Conservation (phyloP, 805 yeast species). For the Lipomyces lipofer region DNA sequence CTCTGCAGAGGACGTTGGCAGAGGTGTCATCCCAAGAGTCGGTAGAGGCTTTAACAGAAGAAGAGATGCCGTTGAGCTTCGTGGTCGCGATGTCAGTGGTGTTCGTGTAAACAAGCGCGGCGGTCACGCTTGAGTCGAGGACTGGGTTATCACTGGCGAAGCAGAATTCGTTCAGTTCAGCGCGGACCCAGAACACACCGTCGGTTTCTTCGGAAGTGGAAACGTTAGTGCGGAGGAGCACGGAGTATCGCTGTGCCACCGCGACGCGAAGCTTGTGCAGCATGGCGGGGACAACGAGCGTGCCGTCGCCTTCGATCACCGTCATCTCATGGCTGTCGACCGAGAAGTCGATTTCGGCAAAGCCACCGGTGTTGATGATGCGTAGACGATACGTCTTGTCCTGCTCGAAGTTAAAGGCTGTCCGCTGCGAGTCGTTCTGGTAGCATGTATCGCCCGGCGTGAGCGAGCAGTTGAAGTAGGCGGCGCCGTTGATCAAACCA, state of each 20-base stretch:
- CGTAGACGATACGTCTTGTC: slow-evolving; percentile 32
- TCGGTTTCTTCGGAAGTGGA: slow-evolving; percentile 26
- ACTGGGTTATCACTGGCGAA: slow-evolving; percentile 41
- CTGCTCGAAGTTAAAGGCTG: slow-evolving; percentile 16
- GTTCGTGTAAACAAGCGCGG: slow-evolving; percentile 40
- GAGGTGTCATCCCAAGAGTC: slow-evolving; percentile 31
- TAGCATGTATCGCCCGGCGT: slow-evolving; percentile 35
- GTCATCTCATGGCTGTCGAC: slow-evolving; percentile 37
- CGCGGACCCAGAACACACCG: slow-evolving; percentile 46
- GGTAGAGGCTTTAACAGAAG: slow-evolving; percentile 1
- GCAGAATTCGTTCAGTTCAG: slow-evolving; percentile 43
- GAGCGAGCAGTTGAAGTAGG: slow-evolving; percentile 36
- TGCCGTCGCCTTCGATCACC: slow-evolving; percentile 43
- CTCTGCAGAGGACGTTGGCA: slow-evolving; percentile 35
- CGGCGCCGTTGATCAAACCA: slow-evolving; percentile 47
- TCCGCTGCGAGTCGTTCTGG: slow-evolving; percentile 31
- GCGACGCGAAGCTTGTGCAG: slow-evolving; percentile 43
- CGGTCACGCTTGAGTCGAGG: slow-evolving; percentile 41
- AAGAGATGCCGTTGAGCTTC: slow-evolving; percentile 10
- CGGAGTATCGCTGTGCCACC: slow-evolving; percentile 80
- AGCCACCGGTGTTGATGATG: slow-evolving; percentile 41
- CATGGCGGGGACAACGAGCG: slow-evolving; percentile 33
- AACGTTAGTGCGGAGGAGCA: slow-evolving; percentile 58
- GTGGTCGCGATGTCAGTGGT: slow-evolving; percentile 20
- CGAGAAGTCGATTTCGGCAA: slow-evolving; percentile 39